Evolutionary conservation across 2,329 filamentous ascomycete species (phyloP).

Genomic region (Claviceps sorghi): DNA sequence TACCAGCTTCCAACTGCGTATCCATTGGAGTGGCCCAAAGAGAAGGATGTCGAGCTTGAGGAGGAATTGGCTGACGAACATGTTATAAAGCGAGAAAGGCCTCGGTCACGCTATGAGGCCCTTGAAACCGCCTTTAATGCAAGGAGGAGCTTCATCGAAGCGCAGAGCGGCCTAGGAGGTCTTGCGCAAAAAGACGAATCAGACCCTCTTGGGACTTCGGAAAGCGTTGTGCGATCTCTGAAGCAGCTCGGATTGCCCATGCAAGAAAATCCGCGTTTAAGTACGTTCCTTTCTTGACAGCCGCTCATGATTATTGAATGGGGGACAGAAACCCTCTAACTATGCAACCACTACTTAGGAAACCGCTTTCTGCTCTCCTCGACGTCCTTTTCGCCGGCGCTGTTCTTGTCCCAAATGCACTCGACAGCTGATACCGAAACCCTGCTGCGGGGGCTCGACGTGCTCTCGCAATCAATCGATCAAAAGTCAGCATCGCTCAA

Average conservation of each 20-base stretch:
- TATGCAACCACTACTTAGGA: slow-evolving; percentile 32
- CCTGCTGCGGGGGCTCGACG: slow-evolving; percentile 67
- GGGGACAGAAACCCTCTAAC: slow-evolving; percentile 7
- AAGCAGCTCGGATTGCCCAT: slow-evolving; percentile 63
- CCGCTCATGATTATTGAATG: slow-evolving; percentile 2
- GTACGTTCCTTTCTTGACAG: slow-evolving; percentile 30
- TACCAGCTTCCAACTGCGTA: slow-evolving; percentile 71
- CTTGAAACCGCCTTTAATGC: slow-evolving; percentile 60
- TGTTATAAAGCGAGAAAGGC: slow-evolving; percentile 34
- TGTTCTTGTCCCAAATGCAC: slow-evolving; percentile 89
- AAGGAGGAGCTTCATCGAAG: slow-evolving; percentile 37
- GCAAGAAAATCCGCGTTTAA: slow-evolving; percentile 67
- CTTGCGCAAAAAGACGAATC: slow-evolving; percentile 82
- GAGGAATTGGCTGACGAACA: slow-evolving; percentile 47
- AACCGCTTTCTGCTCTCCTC: slow-evolving; percentile 93
- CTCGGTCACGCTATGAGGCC: slow-evolving; percentile 70
- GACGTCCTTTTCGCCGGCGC: slow-evolving; percentile 80
- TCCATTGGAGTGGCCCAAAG: slow-evolving; percentile 73
- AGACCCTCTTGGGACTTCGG: slow-evolving; percentile 75
- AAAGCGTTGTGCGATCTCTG: slow-evolving; percentile 73
- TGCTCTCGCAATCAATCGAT: slow-evolving; percentile 82
- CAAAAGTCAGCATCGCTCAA: slow-evolving; percentile 96
- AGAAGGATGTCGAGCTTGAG: slow-evolving; percentile 59
- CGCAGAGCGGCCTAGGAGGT: slow-evolving; percentile 44
- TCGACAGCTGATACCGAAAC: slow-evolving; percentile 69